phyloP scores from a whole-genome alignment of 2,329 filamentous ascomycete species.

The Colletotrichum coccodes region DNA sequence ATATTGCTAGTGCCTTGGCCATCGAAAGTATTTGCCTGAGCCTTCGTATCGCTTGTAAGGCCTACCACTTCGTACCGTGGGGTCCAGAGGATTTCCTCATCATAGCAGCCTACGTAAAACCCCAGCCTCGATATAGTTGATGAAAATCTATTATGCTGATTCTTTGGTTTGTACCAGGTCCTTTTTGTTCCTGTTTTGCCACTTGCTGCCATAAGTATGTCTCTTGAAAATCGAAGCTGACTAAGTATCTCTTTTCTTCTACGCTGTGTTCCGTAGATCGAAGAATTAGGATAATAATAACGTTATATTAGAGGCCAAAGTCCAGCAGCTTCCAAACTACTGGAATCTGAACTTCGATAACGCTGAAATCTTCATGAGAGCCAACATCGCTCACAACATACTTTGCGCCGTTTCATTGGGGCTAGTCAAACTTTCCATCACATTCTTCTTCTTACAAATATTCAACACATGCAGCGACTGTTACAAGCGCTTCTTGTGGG shows the following conservation, averaged over 20 bases:
- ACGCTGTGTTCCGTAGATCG: background rate
- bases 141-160: background rate
- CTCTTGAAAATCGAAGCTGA: background rate
- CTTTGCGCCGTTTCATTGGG: background rate
- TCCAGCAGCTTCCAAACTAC: background rate
- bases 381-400: conserved; percentile 2
- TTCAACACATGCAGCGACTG: background rate
- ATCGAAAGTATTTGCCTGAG: background rate
- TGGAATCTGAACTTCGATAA: background rate
- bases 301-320: background rate
- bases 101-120: background rate
- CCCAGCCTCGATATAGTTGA: background rate
- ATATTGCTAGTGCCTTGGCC: background rate
- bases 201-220: conserved; percentile 2
- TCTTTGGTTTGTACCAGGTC: background rate
- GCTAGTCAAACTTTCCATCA: background rate
- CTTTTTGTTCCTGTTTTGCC: background rate
- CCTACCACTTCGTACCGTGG: background rate
- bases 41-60: background rate
- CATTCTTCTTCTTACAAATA: background rate
- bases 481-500: background rate
- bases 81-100: background rate
- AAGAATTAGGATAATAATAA: background rate
- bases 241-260: background rate
- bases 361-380: background rate